Evolutionary conservation across 345 rosid species (phyloP).

Genomic region (Salix brachista): DNA sequence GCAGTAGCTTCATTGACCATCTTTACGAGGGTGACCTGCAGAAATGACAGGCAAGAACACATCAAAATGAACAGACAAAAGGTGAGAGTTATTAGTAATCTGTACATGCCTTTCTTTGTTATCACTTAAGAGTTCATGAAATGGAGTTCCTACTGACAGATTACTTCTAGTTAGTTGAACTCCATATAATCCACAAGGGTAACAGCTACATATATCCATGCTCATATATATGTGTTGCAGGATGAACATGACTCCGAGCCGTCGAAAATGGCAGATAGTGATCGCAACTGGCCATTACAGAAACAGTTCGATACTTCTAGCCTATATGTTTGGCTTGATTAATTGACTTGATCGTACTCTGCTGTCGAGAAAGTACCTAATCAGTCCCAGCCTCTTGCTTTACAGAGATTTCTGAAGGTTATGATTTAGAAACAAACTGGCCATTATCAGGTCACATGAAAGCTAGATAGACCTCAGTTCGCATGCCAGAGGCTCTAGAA

Average conservation of each 20-base stretch:
- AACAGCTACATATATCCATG: background rate
- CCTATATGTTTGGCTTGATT: too few species aligned
- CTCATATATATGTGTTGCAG: background rate
- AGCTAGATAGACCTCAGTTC: background rate
- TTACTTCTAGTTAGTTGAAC: background rate
- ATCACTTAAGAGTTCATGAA: background rate
- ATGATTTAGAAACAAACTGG: too few species aligned
- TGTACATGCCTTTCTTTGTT: background rate
- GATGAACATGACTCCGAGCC: background rate
- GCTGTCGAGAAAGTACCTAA: too few species aligned
- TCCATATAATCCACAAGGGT: background rate
- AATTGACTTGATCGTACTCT: too few species aligned
- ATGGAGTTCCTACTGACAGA: background rate
- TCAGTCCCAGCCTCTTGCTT: too few species aligned
- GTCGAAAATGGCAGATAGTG: background rate
- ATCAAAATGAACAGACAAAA: background rate
- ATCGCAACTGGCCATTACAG: background rate
- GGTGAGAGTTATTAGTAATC: background rate
- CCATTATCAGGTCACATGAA: background rate
- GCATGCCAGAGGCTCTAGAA: background rate
- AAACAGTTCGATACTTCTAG: background rate
- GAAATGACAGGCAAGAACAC: background rate
- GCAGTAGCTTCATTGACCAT: slow-evolving; percentile 72
- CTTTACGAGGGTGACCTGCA: slow-evolving; percentile 59
- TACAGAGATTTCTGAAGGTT: too few species aligned